Conservation (phyloP, 306 rosid species). For the Bauhinia variegata region DNA sequence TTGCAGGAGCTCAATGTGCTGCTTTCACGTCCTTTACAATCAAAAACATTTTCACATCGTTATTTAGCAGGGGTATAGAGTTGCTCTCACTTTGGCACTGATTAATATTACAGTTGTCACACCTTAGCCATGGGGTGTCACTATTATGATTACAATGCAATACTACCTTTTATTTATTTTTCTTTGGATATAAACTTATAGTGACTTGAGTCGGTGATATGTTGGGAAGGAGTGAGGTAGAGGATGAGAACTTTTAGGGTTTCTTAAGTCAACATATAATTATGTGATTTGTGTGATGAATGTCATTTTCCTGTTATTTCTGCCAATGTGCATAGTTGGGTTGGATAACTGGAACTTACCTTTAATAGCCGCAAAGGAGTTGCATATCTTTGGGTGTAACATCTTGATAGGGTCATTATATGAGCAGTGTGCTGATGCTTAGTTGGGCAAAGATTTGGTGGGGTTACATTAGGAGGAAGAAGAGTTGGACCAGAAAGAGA, state of each 20-base stretch:
- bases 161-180: slow-evolving; percentile 17
- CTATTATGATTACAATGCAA: neutral
- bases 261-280: slow-evolving; percentile 5
- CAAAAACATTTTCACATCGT: slow-evolving; percentile 80
- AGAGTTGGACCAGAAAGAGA: too few relatives aligned
- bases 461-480: too few relatives aligned
- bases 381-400: too few relatives aligned
- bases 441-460: too few relatives aligned
- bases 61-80: slow-evolving; percentile 83
- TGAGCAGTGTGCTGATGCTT: too few relatives aligned
- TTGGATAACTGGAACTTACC: too few relatives aligned
- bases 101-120: neutral
- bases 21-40: slow-evolving; percentile 83
- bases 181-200: slow-evolving; percentile 11
- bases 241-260: slow-evolving; percentile 25
- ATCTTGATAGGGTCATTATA: too few relatives aligned
- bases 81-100: slow-evolving; percentile 4
- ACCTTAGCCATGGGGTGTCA: slow-evolving; percentile 4
- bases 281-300: too few relatives aligned
- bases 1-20: slow-evolving; percentile 75
- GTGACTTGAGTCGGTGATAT: neutral
- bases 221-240: slow-evolving; percentile 5
- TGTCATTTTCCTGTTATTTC: too few relatives aligned
- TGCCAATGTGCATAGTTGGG: too few relatives aligned
- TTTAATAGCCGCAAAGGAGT: too few relatives aligned